A percentile compares a stretch with the other conserved stretches of the same genome.
phyloP scores from a whole-genome alignment of 2,329 filamentous ascomycete species.

The Sarocladium strictum region DNA sequence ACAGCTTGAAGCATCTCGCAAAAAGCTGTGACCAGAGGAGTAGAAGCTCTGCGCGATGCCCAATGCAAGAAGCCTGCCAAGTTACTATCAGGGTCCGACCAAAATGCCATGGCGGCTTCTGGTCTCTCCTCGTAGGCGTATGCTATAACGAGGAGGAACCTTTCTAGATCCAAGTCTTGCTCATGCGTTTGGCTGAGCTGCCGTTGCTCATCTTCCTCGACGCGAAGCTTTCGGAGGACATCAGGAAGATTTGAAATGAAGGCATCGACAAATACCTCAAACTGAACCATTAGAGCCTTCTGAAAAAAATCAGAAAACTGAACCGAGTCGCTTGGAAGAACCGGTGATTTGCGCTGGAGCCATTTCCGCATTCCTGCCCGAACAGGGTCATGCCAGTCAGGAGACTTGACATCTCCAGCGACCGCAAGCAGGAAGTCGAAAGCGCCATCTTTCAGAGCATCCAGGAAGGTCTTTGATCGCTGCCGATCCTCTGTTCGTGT shows the following conservation, averaged over 20 bases:
- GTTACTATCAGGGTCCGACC: constrained; percentile 88
- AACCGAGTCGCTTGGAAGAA: constrained; percentile 60
- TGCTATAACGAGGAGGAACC: constrained; percentile 86
- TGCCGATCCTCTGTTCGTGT: constrained; percentile 57
- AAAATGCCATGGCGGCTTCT: constrained; percentile 82
- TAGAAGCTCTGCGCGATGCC: constrained; percentile 92
- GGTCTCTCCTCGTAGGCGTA: constrained; percentile 83
- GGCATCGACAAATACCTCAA: constrained; percentile 83
- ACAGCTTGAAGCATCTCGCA: constrained; percentile 94
- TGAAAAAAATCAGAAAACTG: constrained; percentile 69
- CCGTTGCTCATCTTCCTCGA: constrained; percentile 84
- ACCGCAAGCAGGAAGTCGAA: constrained; percentile 88
- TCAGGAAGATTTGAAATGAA: constrained; percentile 96
- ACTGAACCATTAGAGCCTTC: constrained; percentile 65
- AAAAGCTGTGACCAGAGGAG: constrained; percentile 91
- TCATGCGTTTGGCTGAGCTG: constrained; percentile 59
- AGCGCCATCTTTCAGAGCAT: constrained; percentile 78
- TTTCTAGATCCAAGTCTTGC: constrained; percentile 71
- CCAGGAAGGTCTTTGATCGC: constrained; percentile 66
- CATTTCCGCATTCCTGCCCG: constrained; percentile 76
- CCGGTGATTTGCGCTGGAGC: constrained; percentile 72
- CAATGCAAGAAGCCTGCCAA: constrained; percentile 92
- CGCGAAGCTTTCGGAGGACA: constrained; percentile 75
- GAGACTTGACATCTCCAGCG: constrained; percentile 71
- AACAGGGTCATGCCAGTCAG: constrained; percentile 83